Evolutionary conservation across 202 grass and related monocot species (phyloP).

Genomic region (Digitaria exilis): DNA sequence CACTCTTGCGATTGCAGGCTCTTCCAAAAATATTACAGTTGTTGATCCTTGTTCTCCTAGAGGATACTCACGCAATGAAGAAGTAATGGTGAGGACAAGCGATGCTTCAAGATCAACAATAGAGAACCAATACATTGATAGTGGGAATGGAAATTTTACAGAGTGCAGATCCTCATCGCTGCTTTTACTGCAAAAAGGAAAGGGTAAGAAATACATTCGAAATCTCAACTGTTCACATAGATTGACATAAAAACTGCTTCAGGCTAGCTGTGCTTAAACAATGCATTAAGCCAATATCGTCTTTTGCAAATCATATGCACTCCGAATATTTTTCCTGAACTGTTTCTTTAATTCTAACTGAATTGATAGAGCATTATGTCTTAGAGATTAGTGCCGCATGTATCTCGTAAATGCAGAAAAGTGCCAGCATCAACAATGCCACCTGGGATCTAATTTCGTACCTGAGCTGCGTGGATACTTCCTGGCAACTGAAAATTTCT

Average conservation of each 20-base stretch:
- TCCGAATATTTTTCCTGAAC: conserved; percentile 14
- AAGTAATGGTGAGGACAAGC: conserved; percentile 32
- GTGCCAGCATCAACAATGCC: conserved; percentile 72
- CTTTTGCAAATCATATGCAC: not conserved
- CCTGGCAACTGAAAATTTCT: conserved; percentile 98
- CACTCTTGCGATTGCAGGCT: conserved; percentile 37
- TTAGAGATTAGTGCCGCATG: conserved; percentile 24
- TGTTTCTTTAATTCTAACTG: not conserved
- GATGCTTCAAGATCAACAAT: conserved; percentile 40
- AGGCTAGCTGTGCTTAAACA: not conserved
- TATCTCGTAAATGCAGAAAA: conserved; percentile 62
- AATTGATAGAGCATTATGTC: not conserved
- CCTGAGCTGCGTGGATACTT: conserved; percentile 86
- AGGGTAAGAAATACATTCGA: conserved; percentile 49
- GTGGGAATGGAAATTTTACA: conserved; percentile 63
- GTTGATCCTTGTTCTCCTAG: conserved; percentile 85
- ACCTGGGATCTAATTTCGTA: conserved; percentile 73
- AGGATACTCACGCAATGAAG: conserved; percentile 54
- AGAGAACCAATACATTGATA: conserved; percentile 53
- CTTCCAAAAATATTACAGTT: conserved; percentile 44
- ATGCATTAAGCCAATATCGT: not conserved
- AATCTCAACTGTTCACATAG: not conserved
- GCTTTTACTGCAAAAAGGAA: conserved; percentile 64
- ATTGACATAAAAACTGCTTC: not conserved
- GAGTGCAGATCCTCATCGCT: conserved; percentile 58